Evolutionary conservation across 148 eudicot genomes (phyloP).

Genomic region (Oxyria digyna): DNA sequence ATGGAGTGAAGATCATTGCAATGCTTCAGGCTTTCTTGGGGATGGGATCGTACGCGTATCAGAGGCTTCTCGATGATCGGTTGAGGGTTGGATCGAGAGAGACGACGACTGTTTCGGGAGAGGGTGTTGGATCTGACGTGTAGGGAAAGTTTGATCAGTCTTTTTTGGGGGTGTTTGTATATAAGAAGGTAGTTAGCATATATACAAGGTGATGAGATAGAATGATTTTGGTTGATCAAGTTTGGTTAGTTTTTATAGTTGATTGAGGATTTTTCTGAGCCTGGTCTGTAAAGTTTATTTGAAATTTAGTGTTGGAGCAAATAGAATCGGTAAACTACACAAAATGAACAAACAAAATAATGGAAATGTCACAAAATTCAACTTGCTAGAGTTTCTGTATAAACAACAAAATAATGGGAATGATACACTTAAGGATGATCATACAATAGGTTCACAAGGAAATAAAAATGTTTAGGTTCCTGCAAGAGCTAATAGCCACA

Average conservation of each 20-base stretch:
- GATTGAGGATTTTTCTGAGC: neutral
- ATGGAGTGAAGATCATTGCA: constrained; percentile 26
- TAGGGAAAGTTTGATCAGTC: neutral
- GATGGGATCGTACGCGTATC: constrained; percentile 25
- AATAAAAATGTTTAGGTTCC: too few relatives aligned
- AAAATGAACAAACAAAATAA: too few relatives aligned
- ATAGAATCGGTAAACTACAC: too few relatives aligned
- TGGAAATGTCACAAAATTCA: too few relatives aligned
- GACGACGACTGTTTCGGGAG: neutral
- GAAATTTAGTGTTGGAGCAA: too few relatives aligned
- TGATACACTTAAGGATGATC: too few relatives aligned
- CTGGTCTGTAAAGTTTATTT: too few relatives aligned
- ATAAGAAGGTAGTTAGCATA: neutral
- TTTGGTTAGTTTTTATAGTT: neutral
- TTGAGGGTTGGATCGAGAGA: neutral
- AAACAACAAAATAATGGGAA: too few relatives aligned
- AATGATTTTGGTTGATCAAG: neutral
- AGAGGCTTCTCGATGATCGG: constrained; percentile 21
- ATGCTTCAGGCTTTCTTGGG: constrained; percentile 34
- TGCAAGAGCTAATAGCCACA: too few relatives aligned
- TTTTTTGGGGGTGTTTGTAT: too few relatives aligned
- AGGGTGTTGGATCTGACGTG: neutral
- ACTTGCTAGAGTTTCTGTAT: too few relatives aligned
- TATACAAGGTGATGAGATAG: neutral
- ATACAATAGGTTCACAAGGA: too few relatives aligned